Conservation (phyloP, 177 flowering plant genomes). For the Telopea speciosissima region DNA sequence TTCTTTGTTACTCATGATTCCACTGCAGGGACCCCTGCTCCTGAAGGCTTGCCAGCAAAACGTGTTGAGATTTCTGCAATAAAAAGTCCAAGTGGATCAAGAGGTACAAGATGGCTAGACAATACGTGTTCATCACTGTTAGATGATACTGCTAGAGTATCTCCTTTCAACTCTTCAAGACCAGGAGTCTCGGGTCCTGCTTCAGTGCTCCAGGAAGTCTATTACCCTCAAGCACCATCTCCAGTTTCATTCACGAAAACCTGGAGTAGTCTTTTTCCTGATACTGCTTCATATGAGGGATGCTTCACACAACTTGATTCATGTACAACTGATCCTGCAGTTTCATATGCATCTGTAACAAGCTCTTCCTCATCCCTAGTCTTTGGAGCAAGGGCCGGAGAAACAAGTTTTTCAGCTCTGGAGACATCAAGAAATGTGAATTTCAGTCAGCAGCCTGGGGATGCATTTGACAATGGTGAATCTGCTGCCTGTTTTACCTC, state of each 20-base stretch:
- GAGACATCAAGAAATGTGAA: slow-evolving; percentile 14
- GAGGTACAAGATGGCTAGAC: slow-evolving; percentile 12
- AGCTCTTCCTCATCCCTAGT: slow-evolving; percentile 19
- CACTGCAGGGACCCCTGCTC: slow-evolving; percentile 12
- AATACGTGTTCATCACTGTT: background rate
- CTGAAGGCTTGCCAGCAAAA: slow-evolving; percentile 15
- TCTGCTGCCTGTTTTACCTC: slow-evolving; percentile 7
- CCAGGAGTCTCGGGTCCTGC: slow-evolving; percentile 14
- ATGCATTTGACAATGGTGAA: slow-evolving; percentile 3
- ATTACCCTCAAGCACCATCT: slow-evolving; percentile 16
- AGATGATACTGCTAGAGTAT: slow-evolving; percentile 5
- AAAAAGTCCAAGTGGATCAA: slow-evolving; percentile 6
- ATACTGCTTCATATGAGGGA: slow-evolving; percentile 16
- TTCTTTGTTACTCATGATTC: too few relatives aligned
- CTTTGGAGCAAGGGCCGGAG: slow-evolving; percentile 17
- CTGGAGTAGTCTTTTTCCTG: slow-evolving; percentile 16
- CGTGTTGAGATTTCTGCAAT: slow-evolving; percentile 1
- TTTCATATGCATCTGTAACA: slow-evolving; percentile 11
- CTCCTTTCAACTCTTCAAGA: slow-evolving; percentile 22
- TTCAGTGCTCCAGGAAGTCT: slow-evolving; percentile 18
- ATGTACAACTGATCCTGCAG: slow-evolving; percentile 10
- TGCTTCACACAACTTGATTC: slow-evolving; percentile 18
- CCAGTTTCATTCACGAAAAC: slow-evolving; percentile 9
- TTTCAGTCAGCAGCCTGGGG: slow-evolving; percentile 7
- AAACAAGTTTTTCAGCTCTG: slow-evolving; percentile 3